Evolutionary conservation across 768 basidiomycete genomes (phyloP).

Genomic region (Boletus barrowsii): DNA sequence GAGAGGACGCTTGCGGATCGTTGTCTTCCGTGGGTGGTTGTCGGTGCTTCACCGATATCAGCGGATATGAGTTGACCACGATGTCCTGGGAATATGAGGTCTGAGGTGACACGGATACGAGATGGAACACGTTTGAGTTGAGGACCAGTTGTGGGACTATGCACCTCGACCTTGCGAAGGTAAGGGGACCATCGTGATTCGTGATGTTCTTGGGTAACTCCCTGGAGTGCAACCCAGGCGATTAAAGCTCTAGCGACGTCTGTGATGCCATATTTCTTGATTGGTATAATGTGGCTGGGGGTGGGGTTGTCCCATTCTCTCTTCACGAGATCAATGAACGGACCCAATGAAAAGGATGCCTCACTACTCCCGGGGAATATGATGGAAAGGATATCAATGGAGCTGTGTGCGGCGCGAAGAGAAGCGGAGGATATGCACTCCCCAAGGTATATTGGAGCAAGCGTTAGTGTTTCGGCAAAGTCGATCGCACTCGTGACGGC

Average conservation of each 20-base stretch:
- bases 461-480: slow-evolving; percentile 66
- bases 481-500: slow-evolving; percentile 61
- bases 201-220: slow-evolving; percentile 78
- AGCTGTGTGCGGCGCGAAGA: slow-evolving; percentile 68
- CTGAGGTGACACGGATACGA: slow-evolving; percentile 70
- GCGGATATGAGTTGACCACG: slow-evolving; percentile 76
- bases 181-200: slow-evolving; percentile 66
- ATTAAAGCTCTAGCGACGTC: slow-evolving; percentile 69
- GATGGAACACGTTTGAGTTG: slow-evolving; percentile 39
- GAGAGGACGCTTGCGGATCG: slow-evolving; percentile 29
- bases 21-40: slow-evolving; percentile 28
- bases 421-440: slow-evolving; percentile 78
- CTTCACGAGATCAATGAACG: slow-evolving; percentile 77
- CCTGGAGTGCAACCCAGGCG: slow-evolving; percentile 79
- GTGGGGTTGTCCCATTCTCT: slow-evolving; percentile 67
- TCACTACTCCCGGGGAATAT: slow-evolving; percentile 77
- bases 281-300: slow-evolving; percentile 51
- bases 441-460: slow-evolving; percentile 70
- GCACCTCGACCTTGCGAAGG: slow-evolving; percentile 64
- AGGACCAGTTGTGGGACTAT: slow-evolving; percentile 38
- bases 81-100: slow-evolving; percentile 63
- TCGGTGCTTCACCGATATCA: slow-evolving; percentile 67
- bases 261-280: slow-evolving; percentile 58
- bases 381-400: slow-evolving; percentile 68
- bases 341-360: slow-evolving; percentile 75